These are phyloP conservation scores for Pichia sp. DNA, from an alignment of 1,139 yeast species.

Conservation along the genomic window DNA sequence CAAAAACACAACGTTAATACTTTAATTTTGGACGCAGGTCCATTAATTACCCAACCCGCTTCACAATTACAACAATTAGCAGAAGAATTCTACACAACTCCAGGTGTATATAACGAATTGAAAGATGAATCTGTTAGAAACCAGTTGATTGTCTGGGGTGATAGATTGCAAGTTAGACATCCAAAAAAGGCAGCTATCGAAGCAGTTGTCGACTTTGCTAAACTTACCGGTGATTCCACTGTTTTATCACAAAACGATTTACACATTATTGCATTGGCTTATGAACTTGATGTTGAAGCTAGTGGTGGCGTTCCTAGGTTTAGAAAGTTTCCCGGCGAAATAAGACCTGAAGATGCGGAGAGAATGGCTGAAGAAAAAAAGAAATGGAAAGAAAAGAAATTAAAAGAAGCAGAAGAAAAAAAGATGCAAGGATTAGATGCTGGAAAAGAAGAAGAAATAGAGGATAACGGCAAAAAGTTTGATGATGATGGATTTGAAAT, in stretches of 20 bases:
- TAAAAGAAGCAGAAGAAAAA: constrained; percentile 15
- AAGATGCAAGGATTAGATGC: constrained; percentile 8
- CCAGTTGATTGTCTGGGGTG: constrained; percentile 75
- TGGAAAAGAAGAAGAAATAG: constrained; percentile 8
- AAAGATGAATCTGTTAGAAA: constrained; percentile 79
- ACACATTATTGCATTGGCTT: constrained; percentile 84
- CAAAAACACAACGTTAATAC: constrained; percentile 37
- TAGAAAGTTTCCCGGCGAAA: constrained; percentile 69
- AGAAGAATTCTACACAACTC: constrained; percentile 71
- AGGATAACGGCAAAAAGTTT: constrained; percentile 17
- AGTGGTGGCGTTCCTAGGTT: constrained; percentile 65
- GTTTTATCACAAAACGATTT: constrained; percentile 89
- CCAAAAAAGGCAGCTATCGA: constrained; percentile 63
- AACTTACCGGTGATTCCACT: constrained; percentile 82
- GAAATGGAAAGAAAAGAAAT: constrained; percentile 17
- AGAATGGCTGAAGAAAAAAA: constrained; percentile 18
- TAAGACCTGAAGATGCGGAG: constrained; percentile 22
- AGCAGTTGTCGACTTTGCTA: constrained; percentile 70
- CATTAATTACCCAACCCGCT: constrained; percentile 82
- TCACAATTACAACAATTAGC: constrained; percentile 69
- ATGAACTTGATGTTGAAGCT: constrained; percentile 72
- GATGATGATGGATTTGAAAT: constrained; percentile 30
- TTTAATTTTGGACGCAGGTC: constrained; percentile 89
- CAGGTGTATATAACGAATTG: constrained; percentile 83
- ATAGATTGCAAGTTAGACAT: constrained; percentile 57